phyloP scores from a whole-genome alignment of 1,284 basidiomycete genomes.

The Taiwanofungus camphoratus region DNA sequence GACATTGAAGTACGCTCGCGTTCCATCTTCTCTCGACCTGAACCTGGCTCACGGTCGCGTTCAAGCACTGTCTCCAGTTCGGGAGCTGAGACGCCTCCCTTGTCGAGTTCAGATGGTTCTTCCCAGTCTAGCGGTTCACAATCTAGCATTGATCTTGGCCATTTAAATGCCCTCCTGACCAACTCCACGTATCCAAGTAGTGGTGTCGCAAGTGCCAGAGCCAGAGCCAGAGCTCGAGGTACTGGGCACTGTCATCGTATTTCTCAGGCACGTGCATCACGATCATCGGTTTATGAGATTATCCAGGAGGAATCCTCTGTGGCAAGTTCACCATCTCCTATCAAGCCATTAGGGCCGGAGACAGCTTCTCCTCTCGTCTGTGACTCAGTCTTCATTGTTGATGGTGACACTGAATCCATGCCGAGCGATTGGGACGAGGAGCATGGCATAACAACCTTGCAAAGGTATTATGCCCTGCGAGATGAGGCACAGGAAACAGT shows the following conservation, averaged over 20 bases:
- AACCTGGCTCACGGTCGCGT: constrained; percentile 46
- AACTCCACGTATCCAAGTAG: constrained; percentile 34
- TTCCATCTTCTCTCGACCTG: constrained; percentile 55
- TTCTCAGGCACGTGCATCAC: constrained; percentile 55
- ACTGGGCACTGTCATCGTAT: constrained; percentile 64
- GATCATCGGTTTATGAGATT: constrained; percentile 69
- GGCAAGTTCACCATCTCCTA: constrained; percentile 33
- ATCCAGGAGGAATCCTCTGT: constrained; percentile 63
- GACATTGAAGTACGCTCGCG: constrained; percentile 34
- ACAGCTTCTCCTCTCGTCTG: no score
- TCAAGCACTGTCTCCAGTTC: constrained; percentile 62
- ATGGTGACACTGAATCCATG: constrained; percentile 48
- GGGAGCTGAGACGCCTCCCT: constrained; percentile 63
- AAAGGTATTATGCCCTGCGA: constrained; percentile 62
- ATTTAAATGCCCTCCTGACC: constrained; percentile 50
- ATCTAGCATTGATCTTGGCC: constrained; percentile 67
- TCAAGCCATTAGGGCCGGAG: constrained; percentile 13
- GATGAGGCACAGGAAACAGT: constrained; percentile 66
- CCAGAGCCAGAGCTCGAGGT: constrained; percentile 43
- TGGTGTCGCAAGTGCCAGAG: constrained; percentile 28
- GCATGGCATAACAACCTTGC: constrained; percentile 49
- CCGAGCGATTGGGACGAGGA: constrained; percentile 62
- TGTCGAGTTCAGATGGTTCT: constrained; percentile 59
- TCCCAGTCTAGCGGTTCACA: constrained; percentile 63
- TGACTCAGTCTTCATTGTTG: constrained; percentile 50